Evolutionary conservation across 176 grass and related monocot genomes (phyloP), one percentile per base, ranked within the genome.

Genomic region (Hordeum marinum): DNA sequence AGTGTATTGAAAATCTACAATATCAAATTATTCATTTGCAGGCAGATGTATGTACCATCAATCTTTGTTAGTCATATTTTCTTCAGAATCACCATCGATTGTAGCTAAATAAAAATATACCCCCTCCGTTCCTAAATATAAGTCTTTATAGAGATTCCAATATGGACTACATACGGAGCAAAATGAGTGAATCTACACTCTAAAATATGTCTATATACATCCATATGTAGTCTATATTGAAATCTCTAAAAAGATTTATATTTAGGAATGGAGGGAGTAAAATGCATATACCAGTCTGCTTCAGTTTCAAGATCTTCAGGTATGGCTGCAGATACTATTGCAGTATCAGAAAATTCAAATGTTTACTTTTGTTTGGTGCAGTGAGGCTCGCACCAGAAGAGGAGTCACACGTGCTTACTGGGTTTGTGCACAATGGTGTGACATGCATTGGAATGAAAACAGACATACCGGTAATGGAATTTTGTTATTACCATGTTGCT

Each of bases 361-460:
- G 1, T 60, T 82, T 82, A 20, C 57, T 39, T 82, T 40, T 83
- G 40, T 83, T 90, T 89, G 36, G 85, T 91, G 72, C 78, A 98
- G 96, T 95, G 89, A 98, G 93, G 63, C 88, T 98, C 11, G 96
- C 93, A 85, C 93, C 91, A 78, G 93, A 95, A 92, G 96, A 94
- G 75, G 96, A 98, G 86, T 98, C 96, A 20, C 82, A 64, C 8
- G 86, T 90, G 83, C 93, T 98, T 77, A 98, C 96, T 73, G 96
- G 93, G 52, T 98, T 91, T 81, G 88, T 94, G 68, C 96, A 95
- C 74, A 95, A 98, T 63, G 93, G 63, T 66, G 96, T 98, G 57
- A 98, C 96, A 72, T 95, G 93, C 88, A 94, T 98, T 58, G 96
- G 96, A 65, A 95, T 94, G 96, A 58, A 89, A 87, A 91, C 82